phyloP scores from a whole-genome alignment of 2,329 filamentous ascomycete genomes.

The Sarocladium brachiariae region DNA sequence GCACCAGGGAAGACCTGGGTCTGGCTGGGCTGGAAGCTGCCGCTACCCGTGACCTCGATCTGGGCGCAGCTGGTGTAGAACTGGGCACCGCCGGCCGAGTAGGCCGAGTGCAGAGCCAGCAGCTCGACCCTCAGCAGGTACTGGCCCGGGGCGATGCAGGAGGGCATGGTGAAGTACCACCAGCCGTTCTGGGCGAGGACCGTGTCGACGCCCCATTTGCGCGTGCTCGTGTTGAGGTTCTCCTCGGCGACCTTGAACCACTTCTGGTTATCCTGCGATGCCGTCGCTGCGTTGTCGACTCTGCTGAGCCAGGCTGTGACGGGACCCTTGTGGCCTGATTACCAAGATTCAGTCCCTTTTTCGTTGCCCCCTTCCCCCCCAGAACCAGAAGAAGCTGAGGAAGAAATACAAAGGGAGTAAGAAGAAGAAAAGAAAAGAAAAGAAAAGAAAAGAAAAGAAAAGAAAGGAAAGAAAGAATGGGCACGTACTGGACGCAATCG shows the following conservation, averaged over 20 bases:
- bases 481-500: conserved; percentile 32
- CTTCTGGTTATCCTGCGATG: conserved; percentile 27
- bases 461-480: not conserved
- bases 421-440: too few species aligned
- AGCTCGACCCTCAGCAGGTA: conserved; percentile 36
- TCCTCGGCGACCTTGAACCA: conserved; percentile 47
- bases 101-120: conserved; percentile 33
- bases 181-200: conserved; percentile 21
- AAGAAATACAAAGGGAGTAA: too few species aligned
- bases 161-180: conserved; percentile 30
- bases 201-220: conserved; percentile 23
- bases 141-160: conserved; percentile 31
- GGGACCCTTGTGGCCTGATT: conserved; percentile 39
- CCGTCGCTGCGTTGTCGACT: conserved; percentile 37
- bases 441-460: too few species aligned
- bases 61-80: conserved; percentile 19
- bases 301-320: conserved; percentile 42
- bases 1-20: conserved; percentile 25
- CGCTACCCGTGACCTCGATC: conserved; percentile 26
- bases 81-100: conserved; percentile 16
- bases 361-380: too few species aligned
- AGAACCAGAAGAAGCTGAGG: too few species aligned
- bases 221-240: conserved; percentile 16
- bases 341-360: too few species aligned
- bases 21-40: conserved; percentile 14